A percentile compares a stretch with the other conserved stretches of the same genome.
phyloP scores from a whole-genome alignment of 257 asterid genomes.

The Solanum dulcamara region DNA sequence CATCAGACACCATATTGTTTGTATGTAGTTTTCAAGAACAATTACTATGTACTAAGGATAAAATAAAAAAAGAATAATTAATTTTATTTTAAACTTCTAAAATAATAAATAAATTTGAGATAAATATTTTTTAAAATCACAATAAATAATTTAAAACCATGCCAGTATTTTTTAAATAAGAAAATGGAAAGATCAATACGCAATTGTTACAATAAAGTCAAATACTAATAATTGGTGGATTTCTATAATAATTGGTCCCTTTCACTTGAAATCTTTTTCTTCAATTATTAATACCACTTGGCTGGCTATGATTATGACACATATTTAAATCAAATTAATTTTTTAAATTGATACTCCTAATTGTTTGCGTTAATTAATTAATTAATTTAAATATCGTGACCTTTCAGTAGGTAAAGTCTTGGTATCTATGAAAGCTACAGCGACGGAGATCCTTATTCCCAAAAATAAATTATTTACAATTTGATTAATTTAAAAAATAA shows the following conservation, averaged over 20 bases:
- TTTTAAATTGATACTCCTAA: neutral
- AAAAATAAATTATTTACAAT: neutral
- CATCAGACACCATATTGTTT: neutral
- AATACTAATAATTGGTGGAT: neutral
- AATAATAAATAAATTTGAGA: neutral
- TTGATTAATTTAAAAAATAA: neutral
- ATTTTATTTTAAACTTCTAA: neutral
- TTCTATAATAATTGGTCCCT: neutral
- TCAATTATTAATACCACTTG: conserved; percentile 41
- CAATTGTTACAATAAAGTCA: conserved; percentile 1
- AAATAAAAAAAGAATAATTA: neutral
- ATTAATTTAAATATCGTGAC: neutral
- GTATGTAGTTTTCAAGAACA: neutral
- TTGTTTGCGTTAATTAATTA: neutral
- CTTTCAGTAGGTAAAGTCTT: conserved; percentile 31
- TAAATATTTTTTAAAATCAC: no score
- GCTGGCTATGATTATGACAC: conserved; percentile 41
- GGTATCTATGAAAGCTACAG: conserved; percentile 34
- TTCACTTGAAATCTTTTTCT: conserved; percentile 13
- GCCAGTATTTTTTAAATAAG: neutral
- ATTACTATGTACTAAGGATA: neutral
- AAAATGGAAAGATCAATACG: conserved; percentile 18
- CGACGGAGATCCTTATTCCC: conserved; percentile 15
- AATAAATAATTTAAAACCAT: no score
- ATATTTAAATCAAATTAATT: neutral